Evolutionary conservation across 2,329 filamentous ascomycete genomes (phyloP).

Genomic region (Aspergillus novoparasiticus): DNA sequence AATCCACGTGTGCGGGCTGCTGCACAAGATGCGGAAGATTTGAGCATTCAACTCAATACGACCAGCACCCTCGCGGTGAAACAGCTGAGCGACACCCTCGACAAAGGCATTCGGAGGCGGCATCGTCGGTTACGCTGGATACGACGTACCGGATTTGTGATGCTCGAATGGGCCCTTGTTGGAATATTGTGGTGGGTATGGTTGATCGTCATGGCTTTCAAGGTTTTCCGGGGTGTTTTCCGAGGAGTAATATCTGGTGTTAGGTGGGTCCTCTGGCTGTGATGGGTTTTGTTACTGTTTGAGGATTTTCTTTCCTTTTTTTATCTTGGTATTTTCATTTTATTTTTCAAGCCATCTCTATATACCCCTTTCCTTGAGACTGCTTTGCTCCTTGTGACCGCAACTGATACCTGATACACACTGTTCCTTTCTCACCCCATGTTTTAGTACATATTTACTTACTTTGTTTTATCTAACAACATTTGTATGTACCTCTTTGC

Average conservation of each 20-base stretch:
- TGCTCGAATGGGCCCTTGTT: constrained; percentile 84
- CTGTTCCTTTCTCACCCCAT: neutral
- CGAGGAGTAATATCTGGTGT: constrained; percentile 61
- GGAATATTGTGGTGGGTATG: constrained; percentile 94
- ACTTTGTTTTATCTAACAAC: neutral
- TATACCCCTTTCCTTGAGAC: neutral
- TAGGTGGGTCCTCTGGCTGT: constrained; percentile 86
- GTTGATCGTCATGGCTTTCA: constrained; percentile 79
- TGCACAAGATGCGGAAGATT: constrained; percentile 77
- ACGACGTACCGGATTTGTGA: constrained; percentile 73
- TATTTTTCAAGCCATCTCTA: neutral
- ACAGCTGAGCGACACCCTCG: constrained; percentile 74
- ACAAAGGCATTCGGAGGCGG: constrained; percentile 68
- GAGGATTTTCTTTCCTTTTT: neutral
- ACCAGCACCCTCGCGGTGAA: constrained; percentile 80
- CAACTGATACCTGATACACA: neutral
- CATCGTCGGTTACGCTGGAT: constrained; percentile 75
- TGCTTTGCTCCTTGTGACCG: neutral
- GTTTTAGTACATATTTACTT: neutral
- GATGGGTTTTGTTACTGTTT: neutral
- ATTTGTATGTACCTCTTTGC: neutral
- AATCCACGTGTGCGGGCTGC: constrained; percentile 65
- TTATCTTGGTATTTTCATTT: neutral
- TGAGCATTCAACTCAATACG: constrained; percentile 74
- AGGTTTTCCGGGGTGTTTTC: constrained; percentile 65